Base-by-base conservation (phyloP, 208 protist genomes). In the Wallacemonas rigidus region DNA sequence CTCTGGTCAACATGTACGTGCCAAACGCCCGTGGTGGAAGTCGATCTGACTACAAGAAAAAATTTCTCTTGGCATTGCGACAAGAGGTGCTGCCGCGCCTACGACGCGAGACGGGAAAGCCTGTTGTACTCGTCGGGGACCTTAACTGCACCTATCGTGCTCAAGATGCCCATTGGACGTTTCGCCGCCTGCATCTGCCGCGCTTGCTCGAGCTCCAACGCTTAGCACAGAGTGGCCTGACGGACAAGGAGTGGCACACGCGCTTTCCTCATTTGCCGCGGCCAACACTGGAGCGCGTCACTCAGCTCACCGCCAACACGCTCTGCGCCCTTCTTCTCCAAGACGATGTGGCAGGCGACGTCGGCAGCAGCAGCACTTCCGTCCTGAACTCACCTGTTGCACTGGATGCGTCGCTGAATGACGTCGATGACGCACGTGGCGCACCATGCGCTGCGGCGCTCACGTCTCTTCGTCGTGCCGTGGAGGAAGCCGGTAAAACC, bases 1-100 rank as follows among this genome's bases (percentile, higher is more conserved):
- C 92, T 35, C 69, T 97, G 26, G 76, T 97, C 3, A 97, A 97
- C 77, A 89, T 93, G 44, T 97, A 97, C 78, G 92, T 97, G 57
- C 90, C 91, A 1, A 97, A 97, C 69, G 83, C 82, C 12, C 77
- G 92, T 11, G 71, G 87, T 35, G 89, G 92, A 15, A 57, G 56
- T 0, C 86, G 92, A 4, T 63, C 71, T 5, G 72, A 14, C 9
- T 89, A 82, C 80, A 97, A 95, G 76, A 73, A 78, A 53, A 68
- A 64, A 40, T 97, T 95, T 54, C 57, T 97, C 8, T 9, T 35
- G 1, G 72, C 81, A 14, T 54, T 97, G 60, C 60, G 60, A 4
- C 74, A 80, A 58, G 54, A 44, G 1, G 55, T 88, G 17, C 65
- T 94, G 71, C 61, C 75, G 7, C 67, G 71, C 26, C 65, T 92